A percentile compares a stretch with the other conserved stretches of the same genome.
phyloP scores from a whole-genome alignment of 495 filamentous ascomycete genomes.

The Xylaria bambusicola region DNA sequence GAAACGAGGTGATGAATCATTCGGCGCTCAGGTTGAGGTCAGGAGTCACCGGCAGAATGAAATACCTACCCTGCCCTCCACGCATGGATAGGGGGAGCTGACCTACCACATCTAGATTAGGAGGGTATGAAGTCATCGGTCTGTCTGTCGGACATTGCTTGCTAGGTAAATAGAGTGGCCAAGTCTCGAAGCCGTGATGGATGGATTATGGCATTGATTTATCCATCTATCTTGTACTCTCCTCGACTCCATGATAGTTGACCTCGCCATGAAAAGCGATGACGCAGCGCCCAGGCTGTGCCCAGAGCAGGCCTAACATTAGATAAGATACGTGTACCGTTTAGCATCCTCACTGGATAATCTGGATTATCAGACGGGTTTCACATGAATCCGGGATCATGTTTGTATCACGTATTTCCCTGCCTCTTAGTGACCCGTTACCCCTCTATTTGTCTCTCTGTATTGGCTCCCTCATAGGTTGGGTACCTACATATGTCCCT shows the following conservation, averaged over 20 bases:
- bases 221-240: too few relatives aligned
- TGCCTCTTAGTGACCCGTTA: background rate
- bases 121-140: conserved; percentile 3
- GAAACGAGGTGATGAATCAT: conserved; percentile 13
- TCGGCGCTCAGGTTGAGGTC: background rate
- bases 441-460: conserved; percentile 13
- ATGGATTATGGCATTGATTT: too few relatives aligned
- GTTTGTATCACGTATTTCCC: background rate
- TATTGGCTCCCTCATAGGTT: background rate
- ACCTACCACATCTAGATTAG: background rate
- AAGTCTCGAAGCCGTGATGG: conserved; percentile 1
- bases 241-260: too few relatives aligned
- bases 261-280: too few relatives aligned
- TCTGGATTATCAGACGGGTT: background rate
- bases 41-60: background rate
- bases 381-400: conserved; percentile 16
- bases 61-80: background rate
- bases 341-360: too few relatives aligned
- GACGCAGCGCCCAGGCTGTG: background rate
- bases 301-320: too few relatives aligned
- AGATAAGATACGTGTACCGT: too few relatives aligned
- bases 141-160: background rate
- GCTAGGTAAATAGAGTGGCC: too few relatives aligned
- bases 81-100: background rate
- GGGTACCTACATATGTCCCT: too few relatives aligned